A percentile compares a stretch with the other conserved stretches of the same genome.
phyloP scores from a whole-genome alignment of 768 basidiomycete species.

The Agrocybe pediades region DNA sequence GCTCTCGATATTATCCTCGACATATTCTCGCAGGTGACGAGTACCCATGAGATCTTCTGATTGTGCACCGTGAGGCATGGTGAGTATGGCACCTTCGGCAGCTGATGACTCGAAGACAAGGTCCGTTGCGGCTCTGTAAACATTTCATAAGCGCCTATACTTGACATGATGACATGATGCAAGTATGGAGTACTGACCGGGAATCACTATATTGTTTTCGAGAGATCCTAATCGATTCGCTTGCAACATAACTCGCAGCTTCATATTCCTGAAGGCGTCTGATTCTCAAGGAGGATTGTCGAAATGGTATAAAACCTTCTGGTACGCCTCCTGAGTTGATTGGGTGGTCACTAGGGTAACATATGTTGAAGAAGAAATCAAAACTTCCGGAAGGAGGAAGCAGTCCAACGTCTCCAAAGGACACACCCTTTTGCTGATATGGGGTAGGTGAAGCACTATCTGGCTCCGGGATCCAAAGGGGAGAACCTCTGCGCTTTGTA shows the following conservation, averaged over 20 bases:
- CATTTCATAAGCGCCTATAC: not conserved
- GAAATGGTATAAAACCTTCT: slow-evolving; percentile 8
- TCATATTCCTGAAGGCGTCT: slow-evolving; percentile 4
- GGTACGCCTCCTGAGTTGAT: slow-evolving; percentile 13
- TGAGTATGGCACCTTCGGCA: slow-evolving; percentile 15
- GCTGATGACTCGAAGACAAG: slow-evolving; percentile 11
- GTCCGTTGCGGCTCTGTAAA: not conserved
- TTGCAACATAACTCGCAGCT: slow-evolving; percentile 4
- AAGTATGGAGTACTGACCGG: too few species aligned
- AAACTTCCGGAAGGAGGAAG: slow-evolving; percentile 13
- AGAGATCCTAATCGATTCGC: not conserved
- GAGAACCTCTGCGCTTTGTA: slow-evolving; percentile 12
- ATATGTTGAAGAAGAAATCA: slow-evolving; percentile 21
- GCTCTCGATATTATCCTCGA: slow-evolving; percentile 2
- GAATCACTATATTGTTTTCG: too few species aligned
- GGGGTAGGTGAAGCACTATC: too few species aligned
- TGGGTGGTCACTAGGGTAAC: slow-evolving; percentile 5
- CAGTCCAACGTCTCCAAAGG: slow-evolving; percentile 21
- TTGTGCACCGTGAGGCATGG: slow-evolving; percentile 11
- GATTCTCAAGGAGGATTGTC: not conserved
- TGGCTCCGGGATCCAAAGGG: slow-evolving; percentile 20
- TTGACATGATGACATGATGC: not conserved
- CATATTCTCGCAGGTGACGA: slow-evolving; percentile 1
- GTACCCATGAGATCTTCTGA: slow-evolving; percentile 10
- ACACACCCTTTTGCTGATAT: slow-evolving; percentile 9